Evolutionary conservation across 495 filamentous ascomycete genomes (phyloP), one percentile per base, ranked within the genome.

Genomic region (Venustampulla echinocandica): DNA sequence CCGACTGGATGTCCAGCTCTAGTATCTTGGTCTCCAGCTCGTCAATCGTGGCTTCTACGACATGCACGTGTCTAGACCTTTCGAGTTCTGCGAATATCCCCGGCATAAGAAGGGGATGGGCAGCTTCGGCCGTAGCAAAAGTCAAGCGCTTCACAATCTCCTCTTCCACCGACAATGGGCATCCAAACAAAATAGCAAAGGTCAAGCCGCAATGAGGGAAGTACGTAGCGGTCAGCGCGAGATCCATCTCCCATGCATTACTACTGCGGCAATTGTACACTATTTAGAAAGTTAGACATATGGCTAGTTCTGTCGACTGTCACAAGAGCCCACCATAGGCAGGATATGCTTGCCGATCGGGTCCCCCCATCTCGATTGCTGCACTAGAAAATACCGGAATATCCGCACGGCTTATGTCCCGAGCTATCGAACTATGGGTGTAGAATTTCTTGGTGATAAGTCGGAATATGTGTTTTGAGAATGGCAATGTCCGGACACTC

Each of bases 1-100:
- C n/a, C 27, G 27, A 30, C 27, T 7, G n/a, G 27, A 21, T 41
- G 18, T 62, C 56, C 4, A 64, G 47, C 1, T 59, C 44, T 7
- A 53, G 47, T 2, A 64, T 60, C 3, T 38, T 48, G 3, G 22
- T 39, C 25, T 64, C 60, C 10, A 61, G 33, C 15, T 58, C 42
- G 42, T 58, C 48, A 6, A 50, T 53, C 18, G 46, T 58, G 18
- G 46, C 3, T 7, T 64, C 58, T 1, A 63, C 49, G 4, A 56
- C 35, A 0, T 50, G 22, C 6, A 50, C 35, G 33, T 63, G 56
- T 23, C 62, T 30, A 0, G 14, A 22, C 5, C 52, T 39, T 23
- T 64, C 58, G 15, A 64, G 48, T 35, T 64, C 62, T 3, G 51
- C 54, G 14, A 64, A 44, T 2, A 64, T 60, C 3, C 58, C 58